Conservation (phyloP, 2,329 filamentous ascomycete species). For the Alternaria gansuensis region DNA sequence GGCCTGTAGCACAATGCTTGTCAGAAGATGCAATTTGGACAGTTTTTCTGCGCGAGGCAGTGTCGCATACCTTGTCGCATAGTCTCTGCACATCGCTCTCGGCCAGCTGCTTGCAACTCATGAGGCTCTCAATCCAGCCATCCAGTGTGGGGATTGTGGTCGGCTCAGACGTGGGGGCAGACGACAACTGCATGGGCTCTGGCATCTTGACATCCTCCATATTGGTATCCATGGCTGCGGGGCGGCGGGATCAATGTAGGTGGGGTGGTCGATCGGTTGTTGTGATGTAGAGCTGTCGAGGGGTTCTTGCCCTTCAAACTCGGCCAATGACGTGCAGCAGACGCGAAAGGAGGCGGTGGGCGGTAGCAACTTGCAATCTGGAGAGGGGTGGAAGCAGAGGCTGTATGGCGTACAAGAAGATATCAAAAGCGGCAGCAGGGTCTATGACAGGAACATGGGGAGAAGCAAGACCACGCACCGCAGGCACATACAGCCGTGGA, state of each 20-base stretch:
- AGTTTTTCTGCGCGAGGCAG: not conserved
- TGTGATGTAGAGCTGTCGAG: slow-evolving; percentile 46
- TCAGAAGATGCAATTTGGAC: slow-evolving; percentile 23
- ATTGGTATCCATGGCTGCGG: slow-evolving; percentile 85
- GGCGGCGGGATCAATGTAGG: slow-evolving; percentile 29
- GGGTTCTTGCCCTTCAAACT: slow-evolving; percentile 51
- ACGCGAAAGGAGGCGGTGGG: slow-evolving; percentile 21
- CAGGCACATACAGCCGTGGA: slow-evolving; percentile 25
- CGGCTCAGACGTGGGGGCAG: slow-evolving; percentile 78
- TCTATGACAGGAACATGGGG: slow-evolving; percentile 32
- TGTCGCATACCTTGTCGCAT: slow-evolving; percentile 83
- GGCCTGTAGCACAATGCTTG: slow-evolving; percentile 65
- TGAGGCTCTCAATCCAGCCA: slow-evolving; percentile 98
- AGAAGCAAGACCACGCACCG: slow-evolving; percentile 33
- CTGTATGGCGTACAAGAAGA: slow-evolving; percentile 23
- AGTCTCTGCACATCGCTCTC: slow-evolving; percentile 95
- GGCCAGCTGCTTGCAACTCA: slow-evolving; percentile 97
- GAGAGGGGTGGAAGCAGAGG: slow-evolving; percentile 7
- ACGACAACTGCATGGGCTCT: slow-evolving; percentile 73
- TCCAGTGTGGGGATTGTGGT: slow-evolving; percentile 92
- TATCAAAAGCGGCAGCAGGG: slow-evolving; percentile 31
- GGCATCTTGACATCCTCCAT: slow-evolving; percentile 98
- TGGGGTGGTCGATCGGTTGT: slow-evolving; percentile 40
- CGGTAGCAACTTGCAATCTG: slow-evolving; percentile 10
- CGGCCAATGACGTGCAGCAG: slow-evolving; percentile 50